These are phyloP conservation scores for Aspergillaceae sp. DNA, from an alignment of 2,329 filamentous ascomycete genomes.

Conservation along the genomic window DNA sequence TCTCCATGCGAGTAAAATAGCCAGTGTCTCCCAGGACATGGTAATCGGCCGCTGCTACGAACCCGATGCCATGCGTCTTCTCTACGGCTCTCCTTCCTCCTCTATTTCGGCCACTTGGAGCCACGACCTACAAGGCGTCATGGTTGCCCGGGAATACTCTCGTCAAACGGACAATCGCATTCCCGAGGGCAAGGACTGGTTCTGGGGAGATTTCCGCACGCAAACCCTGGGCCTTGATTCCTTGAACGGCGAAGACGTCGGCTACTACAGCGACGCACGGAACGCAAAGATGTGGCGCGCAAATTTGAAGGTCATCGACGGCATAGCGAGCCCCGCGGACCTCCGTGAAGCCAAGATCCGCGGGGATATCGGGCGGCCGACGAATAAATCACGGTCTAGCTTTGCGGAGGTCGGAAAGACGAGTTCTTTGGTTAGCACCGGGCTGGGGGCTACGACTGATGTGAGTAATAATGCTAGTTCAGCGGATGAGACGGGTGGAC, in stretches of 20 bases:
- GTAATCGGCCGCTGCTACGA: constrained; percentile 50
- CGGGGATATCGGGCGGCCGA: constrained; percentile 18
- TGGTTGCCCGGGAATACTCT: constrained; percentile 42
- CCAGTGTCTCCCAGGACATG: constrained; percentile 43
- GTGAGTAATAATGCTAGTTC: constrained; percentile 19
- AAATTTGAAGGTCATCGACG: constrained; percentile 38
- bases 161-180: constrained; percentile 43
- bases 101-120: constrained; percentile 18
- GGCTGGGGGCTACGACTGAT: constrained; percentile 20
- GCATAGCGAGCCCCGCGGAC: constrained; percentile 18
- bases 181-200: constrained; percentile 41
- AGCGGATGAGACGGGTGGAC: constrained; percentile 5
- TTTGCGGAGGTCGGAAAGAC: constrained; percentile 29
- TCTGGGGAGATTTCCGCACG: constrained; percentile 49
- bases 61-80: constrained; percentile 39
- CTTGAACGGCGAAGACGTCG: constrained; percentile 47
- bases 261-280: constrained; percentile 37
- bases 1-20: constrained; percentile 34
- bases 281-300: constrained; percentile 41
- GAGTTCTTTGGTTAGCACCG: constrained; percentile 32
- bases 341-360: constrained; percentile 21
- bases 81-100: constrained; percentile 29
- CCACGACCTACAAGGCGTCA: constrained; percentile 40
- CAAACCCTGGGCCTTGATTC: constrained; percentile 49
- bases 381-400: constrained; percentile 10